These are phyloP conservation scores for Reutealis trisperma DNA, from an alignment of 345 rosid genomes.

Conservation along the genomic window DNA sequence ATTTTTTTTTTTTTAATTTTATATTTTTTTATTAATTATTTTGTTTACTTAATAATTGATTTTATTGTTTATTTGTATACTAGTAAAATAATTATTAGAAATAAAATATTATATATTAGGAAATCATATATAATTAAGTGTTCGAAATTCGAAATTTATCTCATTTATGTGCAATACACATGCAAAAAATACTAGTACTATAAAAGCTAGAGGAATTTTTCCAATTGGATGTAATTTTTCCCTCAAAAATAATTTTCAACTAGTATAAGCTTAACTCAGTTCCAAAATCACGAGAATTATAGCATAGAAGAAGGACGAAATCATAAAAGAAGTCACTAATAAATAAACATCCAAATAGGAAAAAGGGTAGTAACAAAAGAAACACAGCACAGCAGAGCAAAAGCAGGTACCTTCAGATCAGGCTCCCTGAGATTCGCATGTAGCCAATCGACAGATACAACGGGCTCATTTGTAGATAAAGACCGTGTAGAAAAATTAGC, in stretches of 20 bases:
- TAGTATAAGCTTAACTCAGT: background rate
- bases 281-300: background rate
- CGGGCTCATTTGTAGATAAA: slow-evolving; percentile 61
- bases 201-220: background rate
- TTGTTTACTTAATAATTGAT: no score
- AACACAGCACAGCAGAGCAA: background rate
- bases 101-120: no score
- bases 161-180: background rate
- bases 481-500: slow-evolving; percentile 50
- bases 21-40: no score
- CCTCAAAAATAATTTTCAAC: background rate
- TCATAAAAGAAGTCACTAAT: background rate
- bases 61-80: no score
- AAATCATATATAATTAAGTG: no score
- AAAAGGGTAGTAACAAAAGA: background rate
- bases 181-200: background rate
- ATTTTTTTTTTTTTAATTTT: no score
- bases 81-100: no score
- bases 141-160: background rate
- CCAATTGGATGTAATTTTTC: background rate
- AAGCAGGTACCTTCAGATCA: slow-evolving; percentile 64
- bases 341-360: background rate
- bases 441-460: slow-evolving; percentile 96
- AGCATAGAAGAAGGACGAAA: background rate
- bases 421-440: slow-evolving; percentile 74